Conservation (phyloP, 495 filamentous ascomycete genomes). For the Cryomyces antarcticus region DNA sequence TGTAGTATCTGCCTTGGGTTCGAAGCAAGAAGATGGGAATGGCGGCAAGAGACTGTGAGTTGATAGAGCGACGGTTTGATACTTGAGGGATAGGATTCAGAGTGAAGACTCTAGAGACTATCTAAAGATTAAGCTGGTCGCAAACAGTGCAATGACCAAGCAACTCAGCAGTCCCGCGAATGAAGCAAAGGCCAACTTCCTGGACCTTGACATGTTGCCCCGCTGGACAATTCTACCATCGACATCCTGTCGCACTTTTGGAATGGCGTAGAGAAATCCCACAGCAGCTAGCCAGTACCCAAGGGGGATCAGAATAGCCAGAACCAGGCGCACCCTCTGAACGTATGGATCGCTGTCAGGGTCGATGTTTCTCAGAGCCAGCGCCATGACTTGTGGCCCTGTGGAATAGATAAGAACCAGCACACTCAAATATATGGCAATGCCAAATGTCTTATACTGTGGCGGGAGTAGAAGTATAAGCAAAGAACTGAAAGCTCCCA, state of each 20-base stretch:
- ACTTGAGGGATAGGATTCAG: no score
- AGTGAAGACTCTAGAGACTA: no score
- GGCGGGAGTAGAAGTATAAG: slow-evolving; percentile 14
- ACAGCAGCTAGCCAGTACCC: slow-evolving; percentile 15
- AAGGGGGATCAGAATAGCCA: slow-evolving; percentile 14
- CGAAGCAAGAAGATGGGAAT: no score
- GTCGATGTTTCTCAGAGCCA: slow-evolving; percentile 11
- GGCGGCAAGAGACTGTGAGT: no score
- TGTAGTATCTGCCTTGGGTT: no score
- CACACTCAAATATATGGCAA: slow-evolving; percentile 12
- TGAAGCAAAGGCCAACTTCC: neutral
- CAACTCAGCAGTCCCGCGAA: neutral
- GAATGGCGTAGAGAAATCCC: slow-evolving; percentile 10
- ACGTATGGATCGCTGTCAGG: slow-evolving; percentile 5
- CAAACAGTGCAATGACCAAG: slow-evolving; percentile 1
- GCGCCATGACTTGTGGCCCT: slow-evolving; percentile 13
- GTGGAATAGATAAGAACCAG: slow-evolving; percentile 15
- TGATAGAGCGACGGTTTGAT: no score
- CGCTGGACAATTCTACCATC: no score
- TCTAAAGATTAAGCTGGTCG: neutral
- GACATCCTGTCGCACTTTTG: slow-evolving; percentile 9
- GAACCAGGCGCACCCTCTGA: slow-evolving; percentile 4
- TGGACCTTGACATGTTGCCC: neutral
- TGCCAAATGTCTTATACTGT: slow-evolving; percentile 16
- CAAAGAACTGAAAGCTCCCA: slow-evolving; percentile 11